Evolutionary conservation across 495 filamentous ascomycete genomes (phyloP).

Genomic region (Tuber calosporum): DNA sequence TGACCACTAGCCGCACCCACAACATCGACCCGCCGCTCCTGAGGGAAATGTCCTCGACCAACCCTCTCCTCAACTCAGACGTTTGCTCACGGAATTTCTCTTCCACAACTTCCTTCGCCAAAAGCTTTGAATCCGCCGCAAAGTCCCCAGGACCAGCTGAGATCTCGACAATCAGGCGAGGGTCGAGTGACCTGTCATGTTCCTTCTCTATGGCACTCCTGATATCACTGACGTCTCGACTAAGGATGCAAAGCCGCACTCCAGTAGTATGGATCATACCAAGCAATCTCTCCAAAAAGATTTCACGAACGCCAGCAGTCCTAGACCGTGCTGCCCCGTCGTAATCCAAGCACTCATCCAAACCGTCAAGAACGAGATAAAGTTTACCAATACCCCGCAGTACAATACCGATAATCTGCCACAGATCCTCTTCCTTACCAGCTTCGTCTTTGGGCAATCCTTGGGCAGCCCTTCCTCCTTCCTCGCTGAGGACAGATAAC

Average conservation of each 20-base stretch:
- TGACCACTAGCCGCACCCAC: conserved; percentile 27
- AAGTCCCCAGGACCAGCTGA: neutral
- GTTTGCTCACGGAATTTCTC: neutral
- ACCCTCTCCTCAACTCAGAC: neutral
- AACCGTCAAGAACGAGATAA: conserved; percentile 37
- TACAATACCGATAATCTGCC: conserved; percentile 9
- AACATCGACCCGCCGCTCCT: conserved; percentile 38
- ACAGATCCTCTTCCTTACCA: conserved; percentile 13
- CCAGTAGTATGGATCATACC: neutral
- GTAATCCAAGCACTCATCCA: conserved; percentile 38
- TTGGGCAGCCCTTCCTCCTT: conserved; percentile 24
- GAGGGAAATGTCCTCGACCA: neutral
- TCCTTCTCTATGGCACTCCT: neutral
- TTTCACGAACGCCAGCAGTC: conserved; percentile 16
- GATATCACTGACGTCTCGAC: conserved; percentile 9
- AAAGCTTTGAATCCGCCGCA: neutral
- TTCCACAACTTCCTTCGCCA: neutral
- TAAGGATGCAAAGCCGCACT: conserved; percentile 9
- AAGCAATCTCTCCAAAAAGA: conserved; percentile 3
- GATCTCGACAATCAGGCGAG: neutral
- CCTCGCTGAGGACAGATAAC: conserved; percentile 15
- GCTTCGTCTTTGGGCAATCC: neutral
- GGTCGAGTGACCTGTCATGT: conserved; percentile 1
- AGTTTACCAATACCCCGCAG: neutral
- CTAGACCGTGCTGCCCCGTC: conserved; percentile 18